Base-by-base conservation (phyloP, 169 alveolate species). In the Cystoisospora suis region DNA sequence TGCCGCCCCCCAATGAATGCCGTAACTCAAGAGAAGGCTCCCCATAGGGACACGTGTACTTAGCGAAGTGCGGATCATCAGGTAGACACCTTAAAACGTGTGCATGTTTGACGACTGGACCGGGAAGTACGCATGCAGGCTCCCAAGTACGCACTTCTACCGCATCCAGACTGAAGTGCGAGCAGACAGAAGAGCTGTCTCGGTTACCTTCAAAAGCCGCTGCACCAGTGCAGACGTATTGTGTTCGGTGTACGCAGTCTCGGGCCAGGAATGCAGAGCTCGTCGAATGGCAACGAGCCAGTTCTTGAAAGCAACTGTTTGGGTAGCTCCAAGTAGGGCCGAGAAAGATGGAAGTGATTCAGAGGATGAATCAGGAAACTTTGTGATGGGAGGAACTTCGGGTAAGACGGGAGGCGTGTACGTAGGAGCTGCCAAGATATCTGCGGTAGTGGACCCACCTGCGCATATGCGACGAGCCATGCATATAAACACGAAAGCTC, bases 231-330 rank as follows among this genome's bases (percentile, higher is more conserved):
- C 89, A 7, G 94, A 91, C 40, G 94, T 91, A 34, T 42, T 20
- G 87, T 69, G 80, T 58, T 91, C 94, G 49, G 61, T 75, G 59
- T 75, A 91, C 90, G 65, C 72, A 5, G 75, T 53, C 53, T 91
- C 94, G 34, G 94, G 94, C 49, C 69, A 61, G 47, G 56, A 27
- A 58, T 91, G 94, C 23, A 91, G 91, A 53, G 83, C 81, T n/a
- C 94, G 61, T 44, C 94, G 88, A 23, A 91, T 38, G 1, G n/a
- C 87, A 32, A 40, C 53, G 32, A 88, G 56, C 89, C 90, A 83
- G 27, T 79, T 53, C 32, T 70, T 58, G 40, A 85, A 56, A 45
- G 89, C 86, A 53, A 81, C 69, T 12, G 86, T 81, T 32, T 49
- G 12, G 47, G 92, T 88, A 56, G 92, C 81, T 36, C n/a, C 92